Evolutionary conservation across 805 yeast genomes (phyloP), one percentile per base, ranked within the genome.

Genomic region (Saccharomycodes ludwigii): DNA sequence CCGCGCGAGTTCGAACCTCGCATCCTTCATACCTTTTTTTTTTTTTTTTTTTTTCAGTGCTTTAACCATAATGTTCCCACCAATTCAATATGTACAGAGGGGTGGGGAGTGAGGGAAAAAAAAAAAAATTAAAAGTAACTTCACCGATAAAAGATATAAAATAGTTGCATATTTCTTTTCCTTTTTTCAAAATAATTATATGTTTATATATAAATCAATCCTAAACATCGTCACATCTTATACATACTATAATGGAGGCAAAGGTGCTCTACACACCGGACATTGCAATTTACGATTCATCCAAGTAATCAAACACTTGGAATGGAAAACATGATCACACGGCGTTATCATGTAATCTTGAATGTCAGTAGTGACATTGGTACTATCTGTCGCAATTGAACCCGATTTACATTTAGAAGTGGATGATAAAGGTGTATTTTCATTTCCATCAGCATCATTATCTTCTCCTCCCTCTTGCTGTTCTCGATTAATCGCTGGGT

Each of bases 241-340:
- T 15, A 32, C 19, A 73, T 50, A 76, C 78, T 54, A 83, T 32
- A 80, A 59, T 1, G 95, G 95, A 2, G 96, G 96, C 24, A 88
- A 58, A 15, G 83, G 69, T 34, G 73, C 71, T 46, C 96, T 68
- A 56, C 97, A 88, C 5, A 85, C 86, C 1, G 97, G 97, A 56
- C 97, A 88, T 47, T 85, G 95, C 31, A 88, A 56, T 46, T 85
- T 82, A 50, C 83, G 80, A 51, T 76, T 71, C 95, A 88, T 84
- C 96, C 96, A 88, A 39, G 69, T 73, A 48, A 82, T 93, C 40
- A 88, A 59, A 57, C 97, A 86, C n/a, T 70, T 75, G 2, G 83
- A 68, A 49, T 86, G 96, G 68, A 85, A 88, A 7, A 84, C 73
- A 52, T 86, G 97, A 25, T 74, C 65, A 54, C 97, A 86, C 2